Evolutionary conservation across 805 yeast species (phyloP), one percentile per base, ranked within the genome.

Genomic region (Sporopachydermia lactativora): DNA sequence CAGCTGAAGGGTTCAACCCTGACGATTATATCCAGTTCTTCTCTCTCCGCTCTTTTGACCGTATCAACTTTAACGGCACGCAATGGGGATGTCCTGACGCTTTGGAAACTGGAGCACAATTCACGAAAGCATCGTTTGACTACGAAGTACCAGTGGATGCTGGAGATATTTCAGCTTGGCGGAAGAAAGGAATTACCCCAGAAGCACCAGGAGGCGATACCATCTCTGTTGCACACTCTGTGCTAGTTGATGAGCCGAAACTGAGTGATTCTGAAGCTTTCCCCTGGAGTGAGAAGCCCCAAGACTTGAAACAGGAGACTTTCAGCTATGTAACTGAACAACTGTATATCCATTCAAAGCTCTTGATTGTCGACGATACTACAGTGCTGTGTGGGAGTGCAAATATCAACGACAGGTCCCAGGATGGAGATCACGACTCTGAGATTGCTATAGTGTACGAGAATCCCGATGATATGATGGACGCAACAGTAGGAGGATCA

Each of bases 361-460:
- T 41, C 37, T 15, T 41, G 15, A 41, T 41, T 38, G 43, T 41
- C 14, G 43, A 41, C 28, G 43, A 41, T 28, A 15, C 16, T 13
- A 19, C 19, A 4, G 42, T 40, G 5, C 8, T 41, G 4, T 41
- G 43, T 40, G 43, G 43, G 13, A 41, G 43, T 18, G 43, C 43
- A 3, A 41, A 41, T 39, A 41, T 41, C 38, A 41, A 41, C 17
- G 43, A 41, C 15, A 13, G 43, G 18, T 17, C 36, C 18, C 40
- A 34, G 15, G 18, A 17, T 5, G 43, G 43, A n/a, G 42, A 41
- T 28, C 43, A 41, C 19, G 43, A 41, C 28, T 28, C 39, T 41
- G 43, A 41, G 16, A 41, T 41, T 13, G 38, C 40, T 16, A 40
- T 41, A 16, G 35, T 41, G 18, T 11, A 39, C 3, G 35, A 41